Base-by-base conservation (phyloP, 2,329 filamentous ascomycete genomes). In the Aspergillus vadensis region DNA sequence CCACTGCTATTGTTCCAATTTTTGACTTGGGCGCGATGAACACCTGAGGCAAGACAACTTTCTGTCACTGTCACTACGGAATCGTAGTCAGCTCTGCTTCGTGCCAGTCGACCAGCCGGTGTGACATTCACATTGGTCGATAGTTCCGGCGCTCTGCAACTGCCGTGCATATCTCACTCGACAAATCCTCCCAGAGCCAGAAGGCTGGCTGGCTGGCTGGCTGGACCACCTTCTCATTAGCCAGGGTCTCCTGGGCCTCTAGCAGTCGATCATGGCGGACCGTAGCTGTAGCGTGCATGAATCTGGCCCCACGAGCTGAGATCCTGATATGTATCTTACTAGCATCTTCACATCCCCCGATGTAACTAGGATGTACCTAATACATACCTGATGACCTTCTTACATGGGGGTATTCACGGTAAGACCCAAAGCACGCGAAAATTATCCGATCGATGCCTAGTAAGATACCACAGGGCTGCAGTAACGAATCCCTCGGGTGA, bases 261-360 rank as follows among this genome's bases (percentile, higher is more conserved):
- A 19, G 47, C 23, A 30, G 47, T 50, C 47, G 47, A 50, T 50
- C 47, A 50, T 32, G 25, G 30, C 25, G 47, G 23, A 27, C 47
- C 47, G 47, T 8, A 50, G 47, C 25, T 30, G 47, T 50, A 50
- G 47, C 47, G 41, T 44, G 47, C 47, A n/a, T 50, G 25, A 32
- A n/a, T 17, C 15, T 27, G 23, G 44, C 44, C 44, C 44, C 44
- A 49, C 44, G 44, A 36, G 23, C 44, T 9, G 44, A 49, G 19
- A 49, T 21, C 12, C 12, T 27, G 44, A 48, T 27, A 27, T 5
- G 25, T 27, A 27, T 27, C 44, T n/a, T n/a, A n/a, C n/a, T 32
- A 32, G 19, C 19, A 25, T 30, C 23, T 14, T 7, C 41, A 44
- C 41, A 19, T 14, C 10, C 19, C 41, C 32, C 25, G 25, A 27